Evolutionary conservation across 2,329 filamentous ascomycete species (phyloP).

Genomic region (Colletotrichum trifolii): DNA sequence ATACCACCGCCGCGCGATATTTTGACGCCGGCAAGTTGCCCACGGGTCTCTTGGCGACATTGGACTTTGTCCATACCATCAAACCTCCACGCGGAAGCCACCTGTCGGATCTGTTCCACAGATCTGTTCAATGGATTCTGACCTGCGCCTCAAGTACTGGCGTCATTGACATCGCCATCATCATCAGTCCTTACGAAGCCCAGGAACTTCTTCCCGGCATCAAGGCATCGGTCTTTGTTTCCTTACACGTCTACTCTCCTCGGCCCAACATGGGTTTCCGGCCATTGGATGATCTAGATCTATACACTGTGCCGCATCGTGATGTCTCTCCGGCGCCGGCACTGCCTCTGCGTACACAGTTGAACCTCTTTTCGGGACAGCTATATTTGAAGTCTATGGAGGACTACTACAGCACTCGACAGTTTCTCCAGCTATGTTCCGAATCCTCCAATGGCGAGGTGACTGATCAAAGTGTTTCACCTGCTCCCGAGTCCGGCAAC

Average conservation of each 20-base stretch:
- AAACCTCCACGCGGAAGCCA: constrained; percentile 13
- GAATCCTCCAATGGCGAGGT: constrained; percentile 2
- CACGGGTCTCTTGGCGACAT: constrained; percentile 55
- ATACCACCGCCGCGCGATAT: constrained; percentile 52
- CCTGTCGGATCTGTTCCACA: constrained; percentile 58
- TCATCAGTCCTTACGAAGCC: constrained; percentile 72
- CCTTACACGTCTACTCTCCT: constrained; percentile 64
- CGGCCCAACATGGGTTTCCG: constrained; percentile 50
- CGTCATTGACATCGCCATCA: constrained; percentile 44
- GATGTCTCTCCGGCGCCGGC: accelerated
- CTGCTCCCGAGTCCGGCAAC: constrained; percentile 36
- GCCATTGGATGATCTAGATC: constrained; percentile 57
- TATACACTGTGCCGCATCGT: constrained; percentile 52
- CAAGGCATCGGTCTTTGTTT: constrained; percentile 44
- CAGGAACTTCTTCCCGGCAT: constrained; percentile 60
- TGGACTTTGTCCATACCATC: constrained; percentile 63
- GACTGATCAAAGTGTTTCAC: constrained; percentile 19
- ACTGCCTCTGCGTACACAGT: constrained; percentile 45
- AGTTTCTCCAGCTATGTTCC: constrained; percentile 59
- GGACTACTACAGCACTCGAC: constrained; percentile 66
- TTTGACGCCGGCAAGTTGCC: constrained; percentile 51
- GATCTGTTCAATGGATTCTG: constrained; percentile 66
- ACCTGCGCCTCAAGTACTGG: constrained; percentile 40
- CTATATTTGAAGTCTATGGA: constrained; percentile 67
- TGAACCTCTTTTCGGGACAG: constrained; percentile 77